Conservation (phyloP, 441 rosid genomes). For the Erodium texanum region DNA sequence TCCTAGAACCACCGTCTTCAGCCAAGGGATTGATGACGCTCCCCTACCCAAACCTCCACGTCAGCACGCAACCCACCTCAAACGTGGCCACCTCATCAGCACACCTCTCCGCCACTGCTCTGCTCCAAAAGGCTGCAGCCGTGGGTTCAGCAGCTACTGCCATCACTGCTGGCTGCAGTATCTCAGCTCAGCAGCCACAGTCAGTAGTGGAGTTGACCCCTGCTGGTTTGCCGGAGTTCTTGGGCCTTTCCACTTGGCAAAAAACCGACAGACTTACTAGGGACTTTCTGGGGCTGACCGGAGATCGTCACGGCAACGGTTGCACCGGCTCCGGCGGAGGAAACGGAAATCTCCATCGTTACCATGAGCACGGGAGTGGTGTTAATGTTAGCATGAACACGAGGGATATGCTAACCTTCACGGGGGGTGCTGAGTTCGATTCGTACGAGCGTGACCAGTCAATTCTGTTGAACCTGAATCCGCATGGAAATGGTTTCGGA, state of each 20-base stretch:
- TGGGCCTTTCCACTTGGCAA: slow-evolving; percentile 54
- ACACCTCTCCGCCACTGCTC: slow-evolving; percentile 80
- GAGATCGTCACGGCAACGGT: slow-evolving; percentile 12
- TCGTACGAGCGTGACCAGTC: slow-evolving; percentile 38
- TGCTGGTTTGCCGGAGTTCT: slow-evolving; percentile 26
- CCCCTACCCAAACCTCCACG: slow-evolving; percentile 31
- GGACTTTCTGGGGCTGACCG: slow-evolving; percentile 83
- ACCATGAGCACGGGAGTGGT: slow-evolving; percentile 14
- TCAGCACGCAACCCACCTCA: slow-evolving; percentile 23
- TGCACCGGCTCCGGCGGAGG: too few relatives aligned
- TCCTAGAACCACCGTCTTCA: slow-evolving; percentile 23
- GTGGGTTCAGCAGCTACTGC: slow-evolving; percentile 29
- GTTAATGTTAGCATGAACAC: slow-evolving; percentile 36
- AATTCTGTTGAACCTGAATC: slow-evolving; percentile 28
- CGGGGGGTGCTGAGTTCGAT: slow-evolving; percentile 44
- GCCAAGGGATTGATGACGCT: slow-evolving; percentile 16
- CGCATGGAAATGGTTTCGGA: slow-evolving; percentile 36
- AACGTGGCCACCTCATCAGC: slow-evolving; percentile 23
- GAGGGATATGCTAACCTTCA: slow-evolving; percentile 41
- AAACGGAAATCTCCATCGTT: slow-evolving; percentile 5
- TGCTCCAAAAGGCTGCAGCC: slow-evolving; percentile 78
- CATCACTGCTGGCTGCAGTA: slow-evolving; percentile 10
- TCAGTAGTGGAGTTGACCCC: too few relatives aligned
- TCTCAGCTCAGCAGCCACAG: slow-evolving; percentile 20
- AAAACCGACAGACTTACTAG: slow-evolving; percentile 61